phyloP scores from a whole-genome alignment of 163 green algal species.

The Smithsoniella earleae region DNA sequence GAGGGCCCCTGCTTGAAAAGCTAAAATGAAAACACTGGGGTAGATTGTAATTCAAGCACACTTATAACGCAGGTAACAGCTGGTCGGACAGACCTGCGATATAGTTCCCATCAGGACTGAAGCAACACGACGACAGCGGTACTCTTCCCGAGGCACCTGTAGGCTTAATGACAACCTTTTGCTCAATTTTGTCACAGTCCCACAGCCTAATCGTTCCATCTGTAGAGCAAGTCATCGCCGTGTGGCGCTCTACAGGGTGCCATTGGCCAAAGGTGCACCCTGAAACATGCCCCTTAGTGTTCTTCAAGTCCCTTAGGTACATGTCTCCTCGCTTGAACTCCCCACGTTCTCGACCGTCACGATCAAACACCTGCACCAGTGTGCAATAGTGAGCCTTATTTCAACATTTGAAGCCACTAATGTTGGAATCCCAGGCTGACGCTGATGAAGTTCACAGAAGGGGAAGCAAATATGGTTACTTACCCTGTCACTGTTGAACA shows the following conservation, averaged over 20 bases:
- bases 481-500: no score
- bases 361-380: conserved; percentile 64
- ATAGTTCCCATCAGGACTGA: conserved; percentile 59
- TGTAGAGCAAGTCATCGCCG: conserved; percentile 70
- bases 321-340: conserved; percentile 84
- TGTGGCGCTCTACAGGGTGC: conserved; percentile 78
- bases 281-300: conserved; percentile 92
- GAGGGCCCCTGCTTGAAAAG: conserved; percentile 56
- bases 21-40: no score
- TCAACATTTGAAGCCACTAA: no score
- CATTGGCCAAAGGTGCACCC: conserved; percentile 68
- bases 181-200: conserved; percentile 65
- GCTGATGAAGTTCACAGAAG: no score
- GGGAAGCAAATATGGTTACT: no score
- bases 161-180: conserved; percentile 90
- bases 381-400: no score
- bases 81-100: conserved; percentile 55
- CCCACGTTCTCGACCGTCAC: conserved; percentile 74
- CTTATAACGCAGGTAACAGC: no score
- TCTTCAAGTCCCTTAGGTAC: conserved; percentile 92
- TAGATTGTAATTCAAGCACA: no score
- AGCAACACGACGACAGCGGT: conserved; percentile 62
- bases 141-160: conserved; percentile 57
- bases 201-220: conserved; percentile 88
- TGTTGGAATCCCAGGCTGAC: no score